A percentile compares a stretch with the other conserved stretches of the same genome.
Conservation (phyloP, 1,139 yeast genomes). For the Debaryomycetaceae sp. region DNA sequence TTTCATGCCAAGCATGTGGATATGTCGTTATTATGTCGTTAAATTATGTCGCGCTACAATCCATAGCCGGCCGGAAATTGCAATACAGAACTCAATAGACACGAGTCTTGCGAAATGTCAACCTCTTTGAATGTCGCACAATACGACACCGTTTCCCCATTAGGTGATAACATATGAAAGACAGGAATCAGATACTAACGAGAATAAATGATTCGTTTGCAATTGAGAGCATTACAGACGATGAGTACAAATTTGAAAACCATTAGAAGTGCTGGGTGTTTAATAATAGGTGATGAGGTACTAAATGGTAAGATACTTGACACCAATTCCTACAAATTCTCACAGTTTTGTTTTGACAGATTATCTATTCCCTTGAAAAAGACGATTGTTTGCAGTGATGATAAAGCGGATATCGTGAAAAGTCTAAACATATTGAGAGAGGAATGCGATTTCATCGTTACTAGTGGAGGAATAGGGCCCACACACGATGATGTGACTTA, state of each 20-base stretch:
- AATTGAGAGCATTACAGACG: background rate
- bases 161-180: background rate
- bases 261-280: slow-evolving; percentile 37
- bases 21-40: background rate
- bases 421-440: slow-evolving; percentile 47
- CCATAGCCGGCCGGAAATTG: no score
- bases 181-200: background rate
- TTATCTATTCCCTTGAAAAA: slow-evolving; percentile 54
- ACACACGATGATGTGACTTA: slow-evolving; percentile 90
- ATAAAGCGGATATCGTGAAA: slow-evolving; percentile 57
- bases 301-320: slow-evolving; percentile 84
- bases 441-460: slow-evolving; percentile 65
- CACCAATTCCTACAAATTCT: slow-evolving; percentile 70
- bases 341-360: slow-evolving; percentile 60
- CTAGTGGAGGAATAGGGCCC: slow-evolving; percentile 86
- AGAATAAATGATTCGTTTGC: background rate
- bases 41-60: background rate
- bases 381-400: slow-evolving; percentile 76
- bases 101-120: no score
- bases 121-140: background rate
- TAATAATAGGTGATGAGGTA: slow-evolving; percentile 84
- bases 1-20: background rate
- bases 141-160: background rate
- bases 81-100: no score
- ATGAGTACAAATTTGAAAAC: slow-evolving; percentile 3